Evolutionary conservation across 2,329 filamentous ascomycete species (phyloP).

Genomic region (Cladosporium sp.): DNA sequence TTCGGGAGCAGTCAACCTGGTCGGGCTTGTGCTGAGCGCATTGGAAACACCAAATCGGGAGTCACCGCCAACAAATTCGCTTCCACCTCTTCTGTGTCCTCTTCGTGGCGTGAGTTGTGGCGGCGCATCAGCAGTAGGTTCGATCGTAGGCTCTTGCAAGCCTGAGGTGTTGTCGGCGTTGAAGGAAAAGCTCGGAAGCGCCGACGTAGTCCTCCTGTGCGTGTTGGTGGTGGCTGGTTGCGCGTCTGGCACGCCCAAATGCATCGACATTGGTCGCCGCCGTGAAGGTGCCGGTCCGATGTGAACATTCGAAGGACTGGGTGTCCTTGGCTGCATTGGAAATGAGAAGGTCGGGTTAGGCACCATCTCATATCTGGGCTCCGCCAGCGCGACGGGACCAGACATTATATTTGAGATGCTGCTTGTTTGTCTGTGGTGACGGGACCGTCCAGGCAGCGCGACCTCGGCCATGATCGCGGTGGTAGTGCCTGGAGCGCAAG

Average conservation of each 20-base stretch:
- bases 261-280: slow-evolving; percentile 31
- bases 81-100: slow-evolving; percentile 71
- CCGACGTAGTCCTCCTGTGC: slow-evolving; percentile 39
- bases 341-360: slow-evolving; percentile 49
- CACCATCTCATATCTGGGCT: slow-evolving; percentile 37
- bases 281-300: slow-evolving; percentile 9
- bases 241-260: slow-evolving; percentile 28
- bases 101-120: slow-evolving; percentile 50
- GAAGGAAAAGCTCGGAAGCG: slow-evolving; percentile 47
- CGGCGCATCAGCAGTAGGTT: slow-evolving; percentile 32
- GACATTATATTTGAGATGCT: slow-evolving; percentile 36
- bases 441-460: slow-evolving; percentile 16
- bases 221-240: slow-evolving; percentile 31
- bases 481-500: neutral
- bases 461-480: slow-evolving; percentile 26
- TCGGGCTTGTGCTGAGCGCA: slow-evolving; percentile 65
- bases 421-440: slow-evolving; percentile 33
- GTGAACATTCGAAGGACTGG: slow-evolving; percentile 19
- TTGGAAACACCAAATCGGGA: slow-evolving; percentile 47
- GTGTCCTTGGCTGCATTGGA: slow-evolving; percentile 35
- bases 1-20: slow-evolving; percentile 56
- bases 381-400: slow-evolving; percentile 7
- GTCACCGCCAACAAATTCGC: slow-evolving; percentile 81
- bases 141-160: slow-evolving; percentile 32
- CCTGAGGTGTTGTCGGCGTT: slow-evolving; percentile 41